phyloP scores from a whole-genome alignment of 2,329 filamentous ascomycete species.

The Neoascochyta sp. region DNA sequence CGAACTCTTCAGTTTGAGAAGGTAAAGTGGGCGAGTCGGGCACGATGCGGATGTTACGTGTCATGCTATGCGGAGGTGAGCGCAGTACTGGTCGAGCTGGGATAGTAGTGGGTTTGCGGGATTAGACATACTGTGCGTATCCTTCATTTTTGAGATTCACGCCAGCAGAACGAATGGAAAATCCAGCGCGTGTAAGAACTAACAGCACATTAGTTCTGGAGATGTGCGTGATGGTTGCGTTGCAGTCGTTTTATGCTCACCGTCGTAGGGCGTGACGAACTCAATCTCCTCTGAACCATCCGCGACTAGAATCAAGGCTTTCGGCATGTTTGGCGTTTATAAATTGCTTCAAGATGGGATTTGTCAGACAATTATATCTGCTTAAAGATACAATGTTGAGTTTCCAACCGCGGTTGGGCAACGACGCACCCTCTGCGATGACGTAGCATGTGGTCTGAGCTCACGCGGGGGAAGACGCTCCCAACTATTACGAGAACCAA shows the following conservation, averaged over 20 bases:
- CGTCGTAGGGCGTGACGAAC: slow-evolving; percentile 42
- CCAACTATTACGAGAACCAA: too few species aligned
- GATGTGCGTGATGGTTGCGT: not conserved
- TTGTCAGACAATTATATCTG: too few species aligned
- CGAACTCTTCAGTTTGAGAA: slow-evolving; percentile 16
- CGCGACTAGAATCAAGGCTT: slow-evolving; percentile 38
- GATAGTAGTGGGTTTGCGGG: not conserved
- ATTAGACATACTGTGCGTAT: slow-evolving; percentile 28
- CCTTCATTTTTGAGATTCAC: slow-evolving; percentile 32
- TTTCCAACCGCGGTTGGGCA: too few species aligned
- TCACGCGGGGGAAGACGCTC: too few species aligned
- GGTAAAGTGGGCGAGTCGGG: slow-evolving; percentile 29
- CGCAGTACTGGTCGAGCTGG: not conserved
- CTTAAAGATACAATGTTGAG: too few species aligned
- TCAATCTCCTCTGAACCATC: slow-evolving; percentile 43
- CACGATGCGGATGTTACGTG: slow-evolving; percentile 37
- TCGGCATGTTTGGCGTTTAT: slow-evolving; percentile 23
- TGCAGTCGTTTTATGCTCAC: slow-evolving; percentile 12
- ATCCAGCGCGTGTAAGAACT: slow-evolving; percentile 40
- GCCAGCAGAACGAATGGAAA: slow-evolving; percentile 36
- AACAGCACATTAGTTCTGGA: slow-evolving; percentile 1
- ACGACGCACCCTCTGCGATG: too few species aligned
- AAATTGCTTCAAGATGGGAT: too few species aligned
- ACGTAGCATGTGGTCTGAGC: too few species aligned
- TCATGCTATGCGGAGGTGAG: slow-evolving; percentile 24